Evolutionary conservation across 495 filamentous ascomycete genomes (phyloP), one percentile per base, ranked within the genome.

Genomic region (Penicillium antarcticum): DNA sequence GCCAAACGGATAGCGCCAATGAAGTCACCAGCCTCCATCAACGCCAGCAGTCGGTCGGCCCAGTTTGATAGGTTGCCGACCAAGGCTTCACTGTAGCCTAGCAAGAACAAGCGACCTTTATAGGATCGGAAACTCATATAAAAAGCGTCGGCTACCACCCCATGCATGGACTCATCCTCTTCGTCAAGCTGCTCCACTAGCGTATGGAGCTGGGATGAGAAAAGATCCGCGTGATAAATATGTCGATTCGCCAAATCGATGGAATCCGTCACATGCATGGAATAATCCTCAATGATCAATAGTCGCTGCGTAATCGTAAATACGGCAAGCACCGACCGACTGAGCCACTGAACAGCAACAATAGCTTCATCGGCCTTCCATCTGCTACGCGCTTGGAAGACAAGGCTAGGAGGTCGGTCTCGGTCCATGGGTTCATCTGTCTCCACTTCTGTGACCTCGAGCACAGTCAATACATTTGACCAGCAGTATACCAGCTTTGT

Each of bases 311-410:
- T 95, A 42, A 97, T 90, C 2, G 95, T 97, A 32, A 99, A 71
- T 19, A 96, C 83, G 2, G 87, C 89, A 49, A 97, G 71, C 0
- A 99, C 92, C 16, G 95, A 97, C 49, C 94, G 83, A 61, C 92
- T 95, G 24, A 97, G 74, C 95, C 94, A 99, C 58, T 99, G 94
- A 12, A 97, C 87, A 7, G 91, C 91, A 45, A 96, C 95, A 50
- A 99, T 97, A 13, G 92, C 85, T 73, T 99, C 94, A 37, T 97
- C 89, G 24, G 88, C 86, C 63, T 87, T 89, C 90, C 95, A 99
- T 53, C 92, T 80, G 69, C 86, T 95, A 26, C 91, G 87, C 2
- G 90, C 77, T 46, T 78, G 83, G 68, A 99, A 97, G 24, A 80
- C 80, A 6, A 97, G 80, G 38, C 73, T 81, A 8, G 92, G 85